Evolutionary conservation across 305 asterid genomes (phyloP).

Genomic region (Fraxinus sp.): DNA sequence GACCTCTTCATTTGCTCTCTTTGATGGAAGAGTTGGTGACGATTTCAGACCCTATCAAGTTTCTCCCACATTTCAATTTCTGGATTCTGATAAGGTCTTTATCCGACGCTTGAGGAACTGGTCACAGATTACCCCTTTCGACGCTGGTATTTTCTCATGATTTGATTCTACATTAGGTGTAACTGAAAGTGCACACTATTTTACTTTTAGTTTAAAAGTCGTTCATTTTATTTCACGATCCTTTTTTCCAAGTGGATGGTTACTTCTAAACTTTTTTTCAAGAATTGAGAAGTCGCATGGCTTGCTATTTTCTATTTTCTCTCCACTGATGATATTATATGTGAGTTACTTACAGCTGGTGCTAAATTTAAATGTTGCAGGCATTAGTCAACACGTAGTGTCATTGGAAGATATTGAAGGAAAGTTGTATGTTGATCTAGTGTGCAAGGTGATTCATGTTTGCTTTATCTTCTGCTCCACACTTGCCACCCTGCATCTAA

Average conservation of each 20-base stretch:
- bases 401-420: conserved; percentile 1
- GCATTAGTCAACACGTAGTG: not conserved
- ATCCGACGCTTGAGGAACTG: conserved; percentile 7
- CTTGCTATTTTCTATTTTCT: not conserved
- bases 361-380: not conserved
- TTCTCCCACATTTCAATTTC: not conserved
- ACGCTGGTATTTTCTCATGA: conserved; percentile 3
- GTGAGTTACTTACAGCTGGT: not conserved
- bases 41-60: conserved; percentile 4
- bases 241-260: not conserved
- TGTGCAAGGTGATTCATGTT: not conserved
- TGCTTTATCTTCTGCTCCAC: not conserved
- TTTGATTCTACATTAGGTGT: not conserved
- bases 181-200: not conserved
- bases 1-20: conserved; percentile 8
- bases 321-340: not conserved
- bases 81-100: not conserved
- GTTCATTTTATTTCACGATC: not conserved
- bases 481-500: not conserved
- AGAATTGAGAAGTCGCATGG: not conserved
- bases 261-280: not conserved
- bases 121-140: not conserved
- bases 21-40: not conserved
- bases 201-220: not conserved
- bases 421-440: not conserved